Base-by-base conservation (phyloP, 1,139 yeast species). In the Kodamaea sp. region DNA sequence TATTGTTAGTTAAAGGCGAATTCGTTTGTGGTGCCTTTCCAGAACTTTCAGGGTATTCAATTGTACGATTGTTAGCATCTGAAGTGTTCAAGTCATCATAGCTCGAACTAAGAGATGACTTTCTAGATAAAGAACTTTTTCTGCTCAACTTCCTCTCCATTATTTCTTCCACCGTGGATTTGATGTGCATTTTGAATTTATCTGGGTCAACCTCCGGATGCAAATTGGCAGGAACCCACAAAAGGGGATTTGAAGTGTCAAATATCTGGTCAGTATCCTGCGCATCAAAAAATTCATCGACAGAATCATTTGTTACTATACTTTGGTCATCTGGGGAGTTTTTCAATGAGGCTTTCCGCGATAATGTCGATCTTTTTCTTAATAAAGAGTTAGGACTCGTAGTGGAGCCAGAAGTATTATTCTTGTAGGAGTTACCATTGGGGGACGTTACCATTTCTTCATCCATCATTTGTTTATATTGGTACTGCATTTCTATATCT, bases 161-260 rank as follows among this genome's bases (percentile, higher is more conserved):
- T 45, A 88, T 73, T 54, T 84, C 95, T 45, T 85, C 84, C 12
- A 89, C 81, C 22, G 92, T 84, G 37, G 79, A 75, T 52, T 84
- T 85, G 29, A 92, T 87, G 62, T 88, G 89, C 46, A 80, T 77
- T 50, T 84, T 77, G 73, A 89, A 92, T 52, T 86, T 88, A 52
- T 87, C 95, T 1, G 97, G 97, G 28, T 95, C 90, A 11, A 92
- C 78, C 54, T 85, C 92, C 1, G 98, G 97, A 57, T 92, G 98
- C 35, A 88, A 75, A 47, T 80, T 81, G 1, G 97, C 97, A 0
- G 97, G 97, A 2, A 92, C 97, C 98, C 98, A 90, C 37, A 89
- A 65, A 10, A 81, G 60, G 38, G 60, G 47, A 35, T 62, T 60
- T 11, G 57, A 44, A 8, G 63, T 45, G 36, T 63, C 66, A 27